Evolutionary conservation across 768 basidiomycete genomes (phyloP), one percentile per base, ranked within the genome.

Genomic region (Tubosaeta sp.): DNA sequence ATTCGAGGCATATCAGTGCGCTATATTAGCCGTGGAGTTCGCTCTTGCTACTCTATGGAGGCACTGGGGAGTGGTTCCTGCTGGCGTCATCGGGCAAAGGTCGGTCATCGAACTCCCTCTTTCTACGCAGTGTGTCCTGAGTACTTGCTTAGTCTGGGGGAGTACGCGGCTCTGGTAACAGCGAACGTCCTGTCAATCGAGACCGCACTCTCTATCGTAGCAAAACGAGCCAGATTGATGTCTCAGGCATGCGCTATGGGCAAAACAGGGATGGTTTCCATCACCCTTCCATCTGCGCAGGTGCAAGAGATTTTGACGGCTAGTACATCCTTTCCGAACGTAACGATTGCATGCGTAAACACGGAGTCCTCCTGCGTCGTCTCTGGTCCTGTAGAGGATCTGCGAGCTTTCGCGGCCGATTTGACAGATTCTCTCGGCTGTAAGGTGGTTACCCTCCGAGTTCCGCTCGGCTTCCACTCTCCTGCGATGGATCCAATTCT

Each of bases 51-150:
- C 67, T 41, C 51, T 90, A 13, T 90, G 87, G 87, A 76, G 77
- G 30, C 78, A 76, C 7, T 89, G 83, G 85, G 87, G 86, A 1
- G 38, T 89, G 12, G 55, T 58, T 19, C 87, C 87, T 4, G 57
- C 68, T n/a, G 81, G 75, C 0, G 80, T 87, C 13, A 73, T 83
- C 16, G 87, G 87, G 3, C 87, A 89, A 58, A 90, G 87, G 87
- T 87, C 44, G 50, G 74, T 61, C 32, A 10, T 38, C 11, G 22
- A 1, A 8, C 54, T 44, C 39, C 46, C 18, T 22, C 18, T 18
- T 31, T 31, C 24, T 22, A 12, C 35, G 5, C 2, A 24, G 16
- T 22, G 3, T 11, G 16, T 31, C 1, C 53, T 39, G 12, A 66
- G 7, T 3, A 6, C n/a, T 48, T 27, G 30, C 40, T 38, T 36